These are phyloP conservation scores for Fusarium pseudocircinatum DNA, from an alignment of 2,329 filamentous ascomycete genomes.

Conservation along the genomic window DNA sequence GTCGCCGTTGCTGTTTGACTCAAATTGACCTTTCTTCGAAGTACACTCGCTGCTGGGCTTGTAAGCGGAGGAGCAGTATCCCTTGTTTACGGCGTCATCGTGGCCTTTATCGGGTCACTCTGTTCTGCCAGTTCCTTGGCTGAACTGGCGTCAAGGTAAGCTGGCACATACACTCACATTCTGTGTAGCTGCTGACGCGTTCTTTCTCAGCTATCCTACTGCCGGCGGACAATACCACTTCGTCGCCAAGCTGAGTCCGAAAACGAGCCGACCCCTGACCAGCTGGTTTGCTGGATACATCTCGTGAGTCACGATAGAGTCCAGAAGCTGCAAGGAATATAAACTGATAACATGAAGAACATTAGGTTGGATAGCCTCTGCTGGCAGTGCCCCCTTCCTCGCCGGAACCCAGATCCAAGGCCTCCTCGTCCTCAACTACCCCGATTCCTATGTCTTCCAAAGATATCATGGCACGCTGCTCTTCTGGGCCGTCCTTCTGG, in stretches of 20 bases:
- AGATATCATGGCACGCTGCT: slow-evolving; percentile 33
- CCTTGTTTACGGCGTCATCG: slow-evolving; percentile 23
- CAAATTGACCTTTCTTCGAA: neutral
- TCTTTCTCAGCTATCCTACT: neutral
- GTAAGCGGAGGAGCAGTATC: slow-evolving; percentile 27
- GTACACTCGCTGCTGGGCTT: slow-evolving; percentile 27
- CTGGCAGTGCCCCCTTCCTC: slow-evolving; percentile 29
- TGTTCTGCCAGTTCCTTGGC: slow-evolving; percentile 35
- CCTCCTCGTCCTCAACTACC: slow-evolving; percentile 26
- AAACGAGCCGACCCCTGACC: neutral
- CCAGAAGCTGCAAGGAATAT: too few relatives aligned
- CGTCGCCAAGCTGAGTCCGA: slow-evolving; percentile 11
- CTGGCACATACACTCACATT: neutral
- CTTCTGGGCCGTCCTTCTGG: slow-evolving; percentile 23
- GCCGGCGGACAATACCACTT: slow-evolving; percentile 35
- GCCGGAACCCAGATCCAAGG: slow-evolving; percentile 31
- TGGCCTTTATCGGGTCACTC: slow-evolving; percentile 17
- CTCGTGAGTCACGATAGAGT: slow-evolving; percentile 11
- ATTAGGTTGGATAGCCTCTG: slow-evolving; percentile 22
- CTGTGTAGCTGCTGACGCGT: neutral
- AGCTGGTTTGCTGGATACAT: slow-evolving; percentile 33
- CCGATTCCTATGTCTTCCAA: slow-evolving; percentile 23
- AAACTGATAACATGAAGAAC: neutral
- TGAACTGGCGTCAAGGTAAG: slow-evolving; percentile 19
- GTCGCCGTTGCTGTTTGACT: neutral